phyloP scores from a whole-genome alignment of 495 filamentous ascomycete species.

The Penicillium manginii region DNA sequence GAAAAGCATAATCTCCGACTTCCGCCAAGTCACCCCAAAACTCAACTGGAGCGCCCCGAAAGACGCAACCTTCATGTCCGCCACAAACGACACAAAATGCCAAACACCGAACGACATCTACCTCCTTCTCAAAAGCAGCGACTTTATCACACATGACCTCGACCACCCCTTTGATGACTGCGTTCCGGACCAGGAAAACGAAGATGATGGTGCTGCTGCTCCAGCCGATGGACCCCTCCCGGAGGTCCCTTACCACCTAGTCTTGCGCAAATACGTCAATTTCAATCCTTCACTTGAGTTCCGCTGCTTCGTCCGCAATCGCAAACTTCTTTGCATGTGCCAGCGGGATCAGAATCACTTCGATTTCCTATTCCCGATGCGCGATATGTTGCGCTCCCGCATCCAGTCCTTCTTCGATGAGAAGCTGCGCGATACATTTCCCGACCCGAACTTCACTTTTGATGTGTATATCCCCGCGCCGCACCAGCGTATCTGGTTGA shows the following conservation, averaged over 20 bases:
- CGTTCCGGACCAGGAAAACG: conserved; percentile 40
- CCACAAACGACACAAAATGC: conserved; percentile 90
- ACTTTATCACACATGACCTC: conserved; percentile 92
- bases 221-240: conserved; percentile 24
- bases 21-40: conserved; percentile 87
- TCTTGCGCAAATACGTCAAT: conserved; percentile 84
- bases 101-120: conserved; percentile 87
- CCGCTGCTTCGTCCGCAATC: conserved; percentile 85
- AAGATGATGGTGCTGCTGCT: background rate
- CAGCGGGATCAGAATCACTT: conserved; percentile 92
- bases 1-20: conserved; percentile 71
- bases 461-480: conserved; percentile 88
- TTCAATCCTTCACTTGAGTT: conserved; percentile 92
- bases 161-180: conserved; percentile 91
- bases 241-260: conserved; percentile 65
- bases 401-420: conserved; percentile 76
- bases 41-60: conserved; percentile 97
- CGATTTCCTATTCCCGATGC: conserved; percentile 73
- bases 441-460: conserved; percentile 82
- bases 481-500: conserved; percentile 75
- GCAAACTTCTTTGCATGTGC: conserved; percentile 77
- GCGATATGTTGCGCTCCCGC: conserved; percentile 59
- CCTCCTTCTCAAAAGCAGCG: conserved; percentile 85
- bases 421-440: conserved; percentile 74
- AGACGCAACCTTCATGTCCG: conserved; percentile 93